A percentile compares a stretch with the other conserved stretches of the same genome.
These are phyloP conservation scores for Calocybe gambosa DNA, from an alignment of 1,284 basidiomycete genomes.

Conservation along the genomic window DNA sequence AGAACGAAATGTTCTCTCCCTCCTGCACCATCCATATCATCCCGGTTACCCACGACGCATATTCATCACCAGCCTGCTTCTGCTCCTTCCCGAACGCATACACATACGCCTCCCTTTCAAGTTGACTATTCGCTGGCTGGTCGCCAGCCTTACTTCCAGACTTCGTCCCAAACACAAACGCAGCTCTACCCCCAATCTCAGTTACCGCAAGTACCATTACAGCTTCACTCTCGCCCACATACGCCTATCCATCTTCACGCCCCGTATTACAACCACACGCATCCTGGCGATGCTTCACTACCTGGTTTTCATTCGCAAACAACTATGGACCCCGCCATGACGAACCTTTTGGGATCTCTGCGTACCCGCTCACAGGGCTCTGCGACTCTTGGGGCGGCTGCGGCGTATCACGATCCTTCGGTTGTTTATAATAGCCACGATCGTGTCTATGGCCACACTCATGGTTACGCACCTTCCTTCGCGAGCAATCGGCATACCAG, in stretches of 20 bases:
- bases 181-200: neutral
- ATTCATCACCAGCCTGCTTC: neutral
- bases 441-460: neutral
- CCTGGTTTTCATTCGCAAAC: conserved; percentile 8
- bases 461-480: neutral
- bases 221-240: neutral
- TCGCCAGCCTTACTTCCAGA: conserved; percentile 10
- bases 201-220: neutral
- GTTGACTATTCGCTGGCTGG: conserved; percentile 33
- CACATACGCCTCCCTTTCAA: conserved; percentile 20
- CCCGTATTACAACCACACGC: neutral
- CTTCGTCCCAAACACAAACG: neutral
- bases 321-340: conserved; percentile 32
- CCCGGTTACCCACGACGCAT: neutral
- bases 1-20: conserved; percentile 8
- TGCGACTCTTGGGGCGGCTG: no score
- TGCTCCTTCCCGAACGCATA: conserved; percentile 1
- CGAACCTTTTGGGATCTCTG: conserved; percentile 33
- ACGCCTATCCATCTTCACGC: conserved; percentile 1
- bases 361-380: conserved; percentile 8
- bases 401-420: conserved; percentile 2
- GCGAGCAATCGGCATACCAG: neutral
- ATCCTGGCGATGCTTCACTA: conserved; percentile 5
- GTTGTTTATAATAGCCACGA: neutral
- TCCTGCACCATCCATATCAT: conserved; percentile 1